Evolutionary conservation across 2,329 filamentous ascomycete genomes (phyloP), one percentile per base, ranked within the genome.

Genomic region (Scedosporium apiospermum): DNA sequence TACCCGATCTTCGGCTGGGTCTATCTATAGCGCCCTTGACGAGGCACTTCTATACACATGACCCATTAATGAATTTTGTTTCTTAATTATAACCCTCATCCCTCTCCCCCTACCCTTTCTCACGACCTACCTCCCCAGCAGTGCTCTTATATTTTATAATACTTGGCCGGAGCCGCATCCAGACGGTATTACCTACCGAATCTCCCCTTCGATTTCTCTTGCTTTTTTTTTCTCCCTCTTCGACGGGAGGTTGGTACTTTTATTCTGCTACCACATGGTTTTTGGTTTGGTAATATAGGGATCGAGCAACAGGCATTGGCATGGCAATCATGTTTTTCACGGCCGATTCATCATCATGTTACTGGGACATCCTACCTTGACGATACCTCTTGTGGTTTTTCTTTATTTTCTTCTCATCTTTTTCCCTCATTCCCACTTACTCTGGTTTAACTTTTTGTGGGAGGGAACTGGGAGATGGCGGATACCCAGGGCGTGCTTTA

Each of bases 401-500:
- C 27, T 57, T 44, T 18, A 6, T 44, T 44, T 18, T 53, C 30
- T 63, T 27, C 18, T 34, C 16, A 26, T 58, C 61, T 60, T 58
- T 57, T 42, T 61, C 34, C n/a, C 21, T 34, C 9, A 26, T 34
- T 63, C 30, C 60, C 30, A 41, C 53, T 64, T 58, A 62, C 57
- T 42, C 23, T 16, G 57, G 34, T 61, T 62, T 63, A 57, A 44
- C 51, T 58, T 51, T 49, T 63, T 62, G 57, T 53, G 46, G 61
- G 62, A 58, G 57, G 59, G 63, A 59, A 62, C 62, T 62, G 60
- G 62, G 64, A 65, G 41, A 62, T 60, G 63, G 42, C 57, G 59
- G 62, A 64, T 61, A 61, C 58, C 60, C 64, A 60, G 46, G 60
- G 64, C 58, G 57, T 58, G 60, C 57, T 63, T 64, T 61, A 60